Conservation (phyloP, 352 stramenopile species). For the Pseudoperonospora humuli region DNA sequence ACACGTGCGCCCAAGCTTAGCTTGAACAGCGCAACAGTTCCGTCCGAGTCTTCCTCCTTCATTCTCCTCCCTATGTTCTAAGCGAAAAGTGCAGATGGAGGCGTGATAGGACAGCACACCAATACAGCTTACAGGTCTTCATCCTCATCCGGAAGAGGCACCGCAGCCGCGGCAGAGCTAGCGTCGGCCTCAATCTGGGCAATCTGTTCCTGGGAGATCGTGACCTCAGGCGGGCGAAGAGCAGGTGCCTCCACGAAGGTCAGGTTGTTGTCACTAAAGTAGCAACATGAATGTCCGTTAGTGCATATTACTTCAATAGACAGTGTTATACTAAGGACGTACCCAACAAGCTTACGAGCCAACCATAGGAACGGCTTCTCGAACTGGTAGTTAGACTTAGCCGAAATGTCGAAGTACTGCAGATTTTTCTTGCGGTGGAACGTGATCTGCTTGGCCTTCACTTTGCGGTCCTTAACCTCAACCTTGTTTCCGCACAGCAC, state of each 20-base stretch:
- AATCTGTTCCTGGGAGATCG: conserved; percentile 92
- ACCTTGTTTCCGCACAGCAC: conserved; percentile 99
- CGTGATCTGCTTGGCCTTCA: conserved; percentile 99
- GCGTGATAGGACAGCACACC: conserved; percentile 28
- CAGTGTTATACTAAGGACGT: conserved; percentile 13
- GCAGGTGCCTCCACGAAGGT: conserved; percentile 97
- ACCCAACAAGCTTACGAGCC: conserved; percentile 96
- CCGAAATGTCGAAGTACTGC: conserved; percentile 99
- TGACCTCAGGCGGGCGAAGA: conserved; percentile 94
- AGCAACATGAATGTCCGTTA: conserved; percentile 7
- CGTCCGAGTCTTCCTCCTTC: conserved; percentile 16
- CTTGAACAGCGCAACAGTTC: background rate
- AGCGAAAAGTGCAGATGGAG: conserved; percentile 28
- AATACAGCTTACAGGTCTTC: conserved; percentile 89
- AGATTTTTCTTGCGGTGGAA: conserved; percentile 99
- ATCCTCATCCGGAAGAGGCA: conserved; percentile 96
- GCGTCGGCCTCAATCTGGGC: conserved; percentile 90
- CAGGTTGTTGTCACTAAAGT: conserved; percentile 92
- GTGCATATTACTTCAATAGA: background rate
- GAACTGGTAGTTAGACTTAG: conserved; percentile 99
- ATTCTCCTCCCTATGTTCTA: conserved; percentile 25
- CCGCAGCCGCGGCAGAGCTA: conserved; percentile 79
- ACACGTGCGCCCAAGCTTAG: conserved; percentile 1
- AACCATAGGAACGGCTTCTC: conserved; percentile 99
- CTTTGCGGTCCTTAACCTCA: conserved; percentile 99